These are phyloP conservation scores for Penicillium sp. DNA, from an alignment of 2,329 filamentous ascomycete species.

Conservation along the genomic window DNA sequence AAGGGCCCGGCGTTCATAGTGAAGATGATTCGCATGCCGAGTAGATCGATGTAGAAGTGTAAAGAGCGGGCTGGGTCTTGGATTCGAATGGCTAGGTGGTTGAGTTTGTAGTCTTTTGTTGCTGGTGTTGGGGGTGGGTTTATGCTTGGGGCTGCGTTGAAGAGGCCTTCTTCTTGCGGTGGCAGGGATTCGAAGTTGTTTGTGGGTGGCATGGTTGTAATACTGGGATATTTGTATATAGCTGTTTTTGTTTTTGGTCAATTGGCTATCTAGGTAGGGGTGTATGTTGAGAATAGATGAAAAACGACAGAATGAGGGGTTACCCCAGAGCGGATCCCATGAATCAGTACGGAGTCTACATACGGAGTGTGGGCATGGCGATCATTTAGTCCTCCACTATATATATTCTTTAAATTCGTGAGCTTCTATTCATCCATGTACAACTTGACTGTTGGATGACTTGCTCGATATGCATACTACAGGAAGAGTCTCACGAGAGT, in stretches of 20 bases:
- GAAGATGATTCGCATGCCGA: conserved; percentile 43
- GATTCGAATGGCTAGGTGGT: conserved; percentile 41
- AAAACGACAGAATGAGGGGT: neutral
- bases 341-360: too few species aligned
- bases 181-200: conserved; percentile 14
- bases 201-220: conserved; percentile 3
- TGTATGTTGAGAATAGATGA: neutral
- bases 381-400: too few species aligned
- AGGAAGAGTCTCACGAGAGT: too few species aligned
- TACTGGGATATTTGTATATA: neutral
- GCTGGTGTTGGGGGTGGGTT: conserved; percentile 27
- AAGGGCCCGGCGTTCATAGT: conserved; percentile 42
- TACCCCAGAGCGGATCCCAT: too few species aligned
- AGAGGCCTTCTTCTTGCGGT: conserved; percentile 28
- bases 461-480: too few species aligned
- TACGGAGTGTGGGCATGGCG: too few species aligned
- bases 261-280: neutral
- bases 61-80: conserved; percentile 36
- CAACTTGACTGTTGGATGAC: too few species aligned
- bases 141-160: conserved; percentile 33
- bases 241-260: neutral
- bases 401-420: too few species aligned
- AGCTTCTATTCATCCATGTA: too few species aligned
- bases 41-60: conserved; percentile 40
- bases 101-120: conserved; percentile 38